Percentiles rank a stretch among this genome's conserved stretches.
Evolutionary conservation across 495 filamentous ascomycete genomes (phyloP).

Genomic region (Viridothelium virens): DNA sequence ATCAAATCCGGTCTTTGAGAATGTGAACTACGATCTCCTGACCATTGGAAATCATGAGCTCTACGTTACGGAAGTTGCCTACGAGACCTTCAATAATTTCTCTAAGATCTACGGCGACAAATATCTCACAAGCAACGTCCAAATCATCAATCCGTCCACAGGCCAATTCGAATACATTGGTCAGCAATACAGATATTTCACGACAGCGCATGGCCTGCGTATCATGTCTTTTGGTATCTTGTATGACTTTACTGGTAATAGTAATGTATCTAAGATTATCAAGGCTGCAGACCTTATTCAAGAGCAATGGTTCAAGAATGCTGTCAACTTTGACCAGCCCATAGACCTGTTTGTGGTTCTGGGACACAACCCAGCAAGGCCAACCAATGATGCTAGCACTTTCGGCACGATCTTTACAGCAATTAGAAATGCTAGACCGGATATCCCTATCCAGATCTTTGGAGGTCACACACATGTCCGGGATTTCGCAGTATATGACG

Average conservation of each 20-base stretch:
- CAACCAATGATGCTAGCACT: conserved; percentile 24
- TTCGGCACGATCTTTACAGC: conserved; percentile 32
- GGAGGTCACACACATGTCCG: conserved; percentile 40
- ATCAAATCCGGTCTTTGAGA: conserved; percentile 38
- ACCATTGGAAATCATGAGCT: conserved; percentile 41
- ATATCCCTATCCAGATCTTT: conserved; percentile 37
- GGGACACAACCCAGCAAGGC: conserved; percentile 35
- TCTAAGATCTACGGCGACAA: conserved; percentile 36
- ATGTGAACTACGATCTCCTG: conserved; percentile 40
- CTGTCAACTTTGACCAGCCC: conserved; percentile 31
- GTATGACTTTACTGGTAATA: conserved; percentile 35
- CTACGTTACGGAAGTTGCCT: conserved; percentile 32
- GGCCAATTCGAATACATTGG: conserved; percentile 35
- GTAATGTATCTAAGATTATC: conserved; percentile 31
- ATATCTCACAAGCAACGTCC: conserved; percentile 41
- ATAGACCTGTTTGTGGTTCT: conserved; percentile 39
- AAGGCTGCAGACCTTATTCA: conserved; percentile 30
- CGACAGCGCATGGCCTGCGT: conserved; percentile 33
- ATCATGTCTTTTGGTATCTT: conserved; percentile 41
- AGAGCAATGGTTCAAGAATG: conserved; percentile 36
- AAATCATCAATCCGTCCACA: conserved; percentile 30
- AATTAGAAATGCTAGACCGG: conserved; percentile 31
- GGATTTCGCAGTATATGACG: conserved; percentile 37
- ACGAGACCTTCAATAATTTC: conserved; percentile 34
- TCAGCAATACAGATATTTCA: conserved; percentile 38